Base-by-base conservation (phyloP, 352 stramenopile genomes). In the Globisporangium cylindrosporum region DNA sequence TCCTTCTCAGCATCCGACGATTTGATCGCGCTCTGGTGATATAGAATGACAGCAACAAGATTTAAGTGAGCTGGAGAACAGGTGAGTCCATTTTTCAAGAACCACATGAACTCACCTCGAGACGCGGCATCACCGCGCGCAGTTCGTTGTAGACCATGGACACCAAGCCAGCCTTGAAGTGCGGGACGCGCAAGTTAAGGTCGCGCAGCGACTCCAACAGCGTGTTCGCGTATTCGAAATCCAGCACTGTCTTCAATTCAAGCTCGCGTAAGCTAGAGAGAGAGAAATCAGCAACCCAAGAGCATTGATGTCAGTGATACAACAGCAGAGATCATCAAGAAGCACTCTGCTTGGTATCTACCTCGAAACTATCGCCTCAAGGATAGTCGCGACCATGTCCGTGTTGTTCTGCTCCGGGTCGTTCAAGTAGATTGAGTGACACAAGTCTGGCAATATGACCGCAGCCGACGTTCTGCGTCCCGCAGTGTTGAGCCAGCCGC, bases 171-270 rank as follows among this genome's bases (percentile, higher is more conserved):
- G 61, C 22, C 43, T 74, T 59, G 38, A 86, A 60, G 27, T 77
- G 63, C 15, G 75, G 74, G 25, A 80, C 59, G 15, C 72, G 81
- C 9, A 89, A 72, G 1, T 66, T 74, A 8, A 89, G 71, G 38
- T 93, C 86, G 22, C 83, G 80, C 20, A 92, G 66, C 3, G 79
- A 76, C 55, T 93, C 86, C 9, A 93, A 59, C 3, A 79, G 41
- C 1, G 78, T 73, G 27, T 74, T 80, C 22, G 71, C 69, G 34
- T 82, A 89, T n/a, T 91, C 79, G 48, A 93, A 91, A 51, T 91
- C 81, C 57, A 46, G 32, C 18, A 82, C 65, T 12, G 69, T 61
- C 3, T 61, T 62, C 12, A 91, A 48, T n/a, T 80, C 34, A 0
- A 78, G 34, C 0, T 76, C 67, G 18, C 77, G 68, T 9, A 92